Percentiles rank a stretch among this genome's conserved stretches.
Evolutionary conservation across 2,329 filamentous ascomycete species (phyloP).

Genomic region (Alternaria ethzedia): DNA sequence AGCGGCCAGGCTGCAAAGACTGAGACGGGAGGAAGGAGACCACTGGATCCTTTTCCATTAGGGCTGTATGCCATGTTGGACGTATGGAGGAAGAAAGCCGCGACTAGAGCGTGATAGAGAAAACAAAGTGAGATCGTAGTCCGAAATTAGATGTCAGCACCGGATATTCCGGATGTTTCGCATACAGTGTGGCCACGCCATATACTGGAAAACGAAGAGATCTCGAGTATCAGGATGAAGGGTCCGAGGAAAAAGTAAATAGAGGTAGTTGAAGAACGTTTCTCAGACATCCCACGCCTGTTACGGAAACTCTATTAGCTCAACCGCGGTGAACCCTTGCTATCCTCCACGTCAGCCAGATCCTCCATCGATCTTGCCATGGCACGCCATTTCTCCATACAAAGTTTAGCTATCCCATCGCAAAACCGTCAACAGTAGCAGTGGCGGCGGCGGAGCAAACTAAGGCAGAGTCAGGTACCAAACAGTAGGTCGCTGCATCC

Average conservation of each 20-base stretch:
- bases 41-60: conserved; percentile 10
- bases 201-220: not conserved
- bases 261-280: not conserved
- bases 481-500: not conserved
- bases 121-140: not conserved
- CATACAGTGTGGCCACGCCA: not conserved
- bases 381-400: not conserved
- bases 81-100: not conserved
- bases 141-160: not conserved
- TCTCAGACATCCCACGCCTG: not conserved
- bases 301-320: not conserved
- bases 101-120: not conserved
- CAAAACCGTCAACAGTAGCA: not conserved
- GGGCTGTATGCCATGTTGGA: not conserved
- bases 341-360: not conserved
- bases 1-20: conserved; percentile 17
- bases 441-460: not conserved
- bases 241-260: not conserved
- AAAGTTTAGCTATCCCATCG: not conserved
- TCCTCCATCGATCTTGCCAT: not conserved
- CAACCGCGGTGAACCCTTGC: not conserved
- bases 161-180: not conserved
- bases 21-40: conserved; percentile 18
- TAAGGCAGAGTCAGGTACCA: not conserved
- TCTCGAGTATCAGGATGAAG: not conserved